Percentiles rank a stretch among this genome's conserved stretches.
Evolutionary conservation across 2,329 filamentous ascomycete species (phyloP).

Genomic region (Clarireedia monteithiana): DNA sequence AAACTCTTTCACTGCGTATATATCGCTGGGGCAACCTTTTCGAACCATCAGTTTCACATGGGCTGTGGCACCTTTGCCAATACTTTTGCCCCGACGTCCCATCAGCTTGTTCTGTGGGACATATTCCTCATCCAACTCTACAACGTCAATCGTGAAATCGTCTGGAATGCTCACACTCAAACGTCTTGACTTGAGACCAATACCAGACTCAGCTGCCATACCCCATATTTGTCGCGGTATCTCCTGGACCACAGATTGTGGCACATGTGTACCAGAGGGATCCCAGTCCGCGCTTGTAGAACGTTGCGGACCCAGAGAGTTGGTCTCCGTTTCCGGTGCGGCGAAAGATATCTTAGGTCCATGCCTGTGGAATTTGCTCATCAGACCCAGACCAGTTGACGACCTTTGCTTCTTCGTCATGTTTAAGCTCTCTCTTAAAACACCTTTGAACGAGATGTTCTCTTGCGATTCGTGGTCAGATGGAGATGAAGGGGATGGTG

Average conservation of each 20-base stretch:
- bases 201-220: slow-evolving; percentile 59
- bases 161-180: slow-evolving; percentile 68
- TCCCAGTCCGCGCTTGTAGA: slow-evolving; percentile 25
- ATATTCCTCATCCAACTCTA: slow-evolving; percentile 61
- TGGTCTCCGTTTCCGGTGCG: slow-evolving; percentile 9
- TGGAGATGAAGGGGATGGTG: slow-evolving; percentile 40
- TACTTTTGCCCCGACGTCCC: slow-evolving; percentile 63
- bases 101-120: slow-evolving; percentile 63
- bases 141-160: slow-evolving; percentile 64
- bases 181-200: slow-evolving; percentile 70
- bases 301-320: slow-evolving; percentile 6
- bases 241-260: slow-evolving; percentile 19
- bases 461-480: slow-evolving; percentile 18
- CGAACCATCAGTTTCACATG: slow-evolving; percentile 74
- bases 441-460: not conserved
- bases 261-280: not conserved
- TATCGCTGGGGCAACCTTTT: slow-evolving; percentile 52
- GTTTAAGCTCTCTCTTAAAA: slow-evolving; percentile 30
- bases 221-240: slow-evolving; percentile 43
- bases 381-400: slow-evolving; percentile 21
- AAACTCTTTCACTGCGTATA: slow-evolving; percentile 86
- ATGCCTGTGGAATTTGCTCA: slow-evolving; percentile 17
- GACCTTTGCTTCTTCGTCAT: slow-evolving; percentile 40
- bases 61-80: slow-evolving; percentile 77
- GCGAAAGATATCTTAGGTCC: slow-evolving; percentile 15